Conservation (phyloP, 164 flowering plant genomes). For the Magnolia changhungtana region DNA sequence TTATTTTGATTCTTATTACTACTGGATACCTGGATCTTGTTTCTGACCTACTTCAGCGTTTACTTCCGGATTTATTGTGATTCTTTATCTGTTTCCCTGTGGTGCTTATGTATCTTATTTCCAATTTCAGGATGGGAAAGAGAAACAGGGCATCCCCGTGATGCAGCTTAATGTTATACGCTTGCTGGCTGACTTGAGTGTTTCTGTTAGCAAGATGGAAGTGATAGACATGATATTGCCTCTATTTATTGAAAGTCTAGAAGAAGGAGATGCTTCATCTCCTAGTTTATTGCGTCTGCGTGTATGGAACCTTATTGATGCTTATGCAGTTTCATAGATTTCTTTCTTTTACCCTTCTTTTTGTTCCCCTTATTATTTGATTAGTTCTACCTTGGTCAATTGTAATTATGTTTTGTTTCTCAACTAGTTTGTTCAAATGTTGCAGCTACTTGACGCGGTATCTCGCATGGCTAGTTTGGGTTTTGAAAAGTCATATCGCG, state of each 20-base stretch:
- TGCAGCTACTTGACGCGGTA: slow-evolving; percentile 99
- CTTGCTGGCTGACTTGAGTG: slow-evolving; percentile 79
- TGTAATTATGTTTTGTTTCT: neutral
- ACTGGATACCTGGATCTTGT: neutral
- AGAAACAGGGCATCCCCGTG: slow-evolving; percentile 60
- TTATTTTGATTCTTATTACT: neutral
- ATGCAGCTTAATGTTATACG: slow-evolving; percentile 80
- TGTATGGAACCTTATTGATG: slow-evolving; percentile 45
- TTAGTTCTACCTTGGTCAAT: neutral
- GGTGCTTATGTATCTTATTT: slow-evolving; percentile 1
- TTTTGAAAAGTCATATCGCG: slow-evolving; percentile 95
- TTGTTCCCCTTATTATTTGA: neutral
- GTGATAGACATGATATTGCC: slow-evolving; percentile 94
- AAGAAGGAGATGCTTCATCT: slow-evolving; percentile 95
- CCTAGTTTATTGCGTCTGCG: slow-evolving; percentile 84
- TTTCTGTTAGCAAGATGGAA: slow-evolving; percentile 75
- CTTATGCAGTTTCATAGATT: slow-evolving; percentile 7
- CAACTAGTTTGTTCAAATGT: slow-evolving; percentile 7
- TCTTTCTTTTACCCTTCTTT: neutral
- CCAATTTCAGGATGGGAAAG: slow-evolving; percentile 69
- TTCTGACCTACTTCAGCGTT: neutral
- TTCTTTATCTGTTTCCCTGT: no score
- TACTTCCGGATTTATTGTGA: neutral
- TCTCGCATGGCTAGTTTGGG: slow-evolving; percentile 96
- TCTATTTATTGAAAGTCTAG: slow-evolving; percentile 87